Percentiles rank a stretch among this genome's conserved stretches.
These are phyloP conservation scores for Agastache rugosa DNA, from an alignment of 257 asterid genomes.

Conservation along the genomic window DNA sequence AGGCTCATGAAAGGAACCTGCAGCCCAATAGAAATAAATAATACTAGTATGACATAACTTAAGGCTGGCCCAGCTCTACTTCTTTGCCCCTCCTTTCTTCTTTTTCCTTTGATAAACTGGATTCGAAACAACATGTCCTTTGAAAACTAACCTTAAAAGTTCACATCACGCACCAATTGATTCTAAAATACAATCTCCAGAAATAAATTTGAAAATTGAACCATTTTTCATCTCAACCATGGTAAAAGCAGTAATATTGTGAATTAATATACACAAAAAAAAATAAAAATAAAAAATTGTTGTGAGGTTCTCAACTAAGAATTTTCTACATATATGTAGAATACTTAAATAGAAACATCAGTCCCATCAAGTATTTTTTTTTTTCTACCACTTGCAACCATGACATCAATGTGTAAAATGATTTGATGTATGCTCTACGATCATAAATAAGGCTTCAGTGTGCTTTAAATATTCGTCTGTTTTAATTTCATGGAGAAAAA, in stretches of 20 bases:
- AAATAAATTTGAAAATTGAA: background rate
- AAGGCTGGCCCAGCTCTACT: no score
- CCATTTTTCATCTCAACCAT: background rate
- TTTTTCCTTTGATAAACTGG: no score
- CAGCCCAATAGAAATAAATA: no score
- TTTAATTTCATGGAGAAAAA: background rate
- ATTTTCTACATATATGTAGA: background rate
- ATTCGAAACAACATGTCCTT: background rate
- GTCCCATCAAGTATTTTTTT: background rate
- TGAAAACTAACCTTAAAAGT: background rate
- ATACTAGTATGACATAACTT: no score
- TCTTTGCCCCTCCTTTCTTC: no score
- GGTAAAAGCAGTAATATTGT: background rate
- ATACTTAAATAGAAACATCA: background rate
- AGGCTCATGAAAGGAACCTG: no score
- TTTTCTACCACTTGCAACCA: conserved; percentile 16
- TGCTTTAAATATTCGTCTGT: background rate
- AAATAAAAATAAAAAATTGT: background rate
- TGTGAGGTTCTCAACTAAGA: background rate
- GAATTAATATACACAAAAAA: background rate
- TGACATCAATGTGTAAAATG: background rate
- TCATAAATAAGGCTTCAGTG: background rate
- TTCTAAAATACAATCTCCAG: background rate
- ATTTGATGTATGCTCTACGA: background rate
- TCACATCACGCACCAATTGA: background rate